Percentiles rank a stretch among this genome's conserved stretches.
phyloP scores from a whole-genome alignment of 257 asterid genomes.

The Linaria vulgaris region DNA sequence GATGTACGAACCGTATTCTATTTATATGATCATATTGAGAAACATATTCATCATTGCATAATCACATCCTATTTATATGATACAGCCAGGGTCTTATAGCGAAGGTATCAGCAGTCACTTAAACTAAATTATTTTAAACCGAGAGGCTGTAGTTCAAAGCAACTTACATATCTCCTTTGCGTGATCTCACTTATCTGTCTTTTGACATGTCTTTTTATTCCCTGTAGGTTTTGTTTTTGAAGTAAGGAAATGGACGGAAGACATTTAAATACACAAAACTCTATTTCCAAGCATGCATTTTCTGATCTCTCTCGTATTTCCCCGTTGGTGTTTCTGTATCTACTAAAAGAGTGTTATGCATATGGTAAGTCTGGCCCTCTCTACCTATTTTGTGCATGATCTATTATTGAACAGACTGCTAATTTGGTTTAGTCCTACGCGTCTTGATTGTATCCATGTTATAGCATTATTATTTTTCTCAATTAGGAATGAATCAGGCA shows the following conservation, averaged over 20 bases:
- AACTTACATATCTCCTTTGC: not conserved
- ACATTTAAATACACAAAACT: constrained; percentile 27
- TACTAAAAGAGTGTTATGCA: constrained; percentile 70
- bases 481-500: not conserved
- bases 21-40: too few relatives aligned
- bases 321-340: constrained; percentile 79
- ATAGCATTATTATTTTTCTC: constrained; percentile 16
- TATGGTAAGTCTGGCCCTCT: constrained; percentile 45
- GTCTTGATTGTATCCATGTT: too few relatives aligned
- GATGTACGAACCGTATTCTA: not conserved
- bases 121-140: too few relatives aligned
- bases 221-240: constrained; percentile 37
- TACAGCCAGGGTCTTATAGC: too few relatives aligned
- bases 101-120: not conserved
- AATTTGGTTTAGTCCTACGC: too few relatives aligned
- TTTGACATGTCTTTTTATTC: constrained; percentile 20
- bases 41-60: not conserved
- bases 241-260: constrained; percentile 44
- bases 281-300: constrained; percentile 64
- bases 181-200: constrained; percentile 15
- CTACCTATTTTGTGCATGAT: constrained; percentile 20
- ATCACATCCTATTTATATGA: not conserved
- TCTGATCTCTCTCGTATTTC: constrained; percentile 77
- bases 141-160: not conserved
- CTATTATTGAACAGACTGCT: too few relatives aligned